Base-by-base conservation (phyloP, 371 early-diverging fungal species). In the Mucor irregularis region DNA sequence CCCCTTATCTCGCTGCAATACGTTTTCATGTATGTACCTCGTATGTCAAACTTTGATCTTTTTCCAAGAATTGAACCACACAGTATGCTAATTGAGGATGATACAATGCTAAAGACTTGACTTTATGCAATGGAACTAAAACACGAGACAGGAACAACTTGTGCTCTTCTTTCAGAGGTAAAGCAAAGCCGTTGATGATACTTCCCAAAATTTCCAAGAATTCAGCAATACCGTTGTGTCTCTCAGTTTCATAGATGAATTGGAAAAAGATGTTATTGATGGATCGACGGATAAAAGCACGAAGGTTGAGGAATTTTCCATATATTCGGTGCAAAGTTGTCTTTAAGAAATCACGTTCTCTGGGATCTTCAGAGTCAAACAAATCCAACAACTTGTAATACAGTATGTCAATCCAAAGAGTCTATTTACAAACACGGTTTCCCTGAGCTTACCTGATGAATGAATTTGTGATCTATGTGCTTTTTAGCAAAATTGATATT, bases 201-300 rank as follows among this genome's bases (percentile, higher is more conserved):
- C 94, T 94, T 51, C 97, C 97, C 29, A 97, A 73, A 58, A 97
- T 97, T 69, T 97, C 97, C 33, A 97, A 70, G 33, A 97, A 80
- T 68, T 97, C 96, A 7, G 97, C 95, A 53, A 97, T 90, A 21
- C 97, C 97, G 64, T 95, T 96, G 66, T 95, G 96, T 49, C 92
- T 64, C 68, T 96, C 96, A 31, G 86, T 89, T 71, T 97, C 96
- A 71, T 97, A 97, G 26, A 94, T 88, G 60, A 95, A 97, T 65
- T 92, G 89, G 74, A 95, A 92, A 62, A 97, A 97, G 25, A 95
- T 91, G 71, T 97, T 89, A 84, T 94, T 95, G 81, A 97, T 96
- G 7, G 94, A 93, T 53, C 92, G 74, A 35, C 97, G 87, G 50
- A 97, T 96, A 60, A 94, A 96, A n/a, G 96, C 94, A 28, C 97